phyloP scores from a whole-genome alignment of 768 basidiomycete species.

The Clitopilus passeckerianus region DNA sequence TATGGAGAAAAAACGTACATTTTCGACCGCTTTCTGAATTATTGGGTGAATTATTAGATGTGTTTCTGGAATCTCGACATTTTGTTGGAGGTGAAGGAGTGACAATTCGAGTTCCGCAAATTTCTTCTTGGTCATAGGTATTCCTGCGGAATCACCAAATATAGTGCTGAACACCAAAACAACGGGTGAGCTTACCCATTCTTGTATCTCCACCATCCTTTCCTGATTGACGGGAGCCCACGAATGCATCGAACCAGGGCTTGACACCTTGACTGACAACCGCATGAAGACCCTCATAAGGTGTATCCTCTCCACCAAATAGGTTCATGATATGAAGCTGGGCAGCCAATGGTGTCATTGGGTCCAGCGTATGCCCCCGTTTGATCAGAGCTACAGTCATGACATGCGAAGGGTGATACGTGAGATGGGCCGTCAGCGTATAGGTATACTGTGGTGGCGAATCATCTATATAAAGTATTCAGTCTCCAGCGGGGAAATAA shows the following conservation, averaged over 20 bases:
- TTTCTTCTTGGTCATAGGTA: conserved; percentile 99
- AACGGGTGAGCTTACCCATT: conserved; percentile 45
- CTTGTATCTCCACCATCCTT: conserved; percentile 74
- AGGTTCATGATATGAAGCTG: conserved; percentile 93
- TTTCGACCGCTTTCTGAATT: conserved; percentile 85
- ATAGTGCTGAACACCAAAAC: not conserved
- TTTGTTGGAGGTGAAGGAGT: conserved; percentile 92
- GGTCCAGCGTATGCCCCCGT: conserved; percentile 78
- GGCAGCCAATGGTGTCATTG: conserved; percentile 68
- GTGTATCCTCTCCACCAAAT: conserved; percentile 83
- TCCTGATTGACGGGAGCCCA: conserved; percentile 71
- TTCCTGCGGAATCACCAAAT: conserved; percentile 38
- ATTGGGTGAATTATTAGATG: conserved; percentile 88
- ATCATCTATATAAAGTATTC: conserved; percentile 45
- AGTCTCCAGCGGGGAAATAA: conserved; percentile 5
- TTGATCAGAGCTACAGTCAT: conserved; percentile 96
- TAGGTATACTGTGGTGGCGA: conserved; percentile 58
- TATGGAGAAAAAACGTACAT: conserved; percentile 25
- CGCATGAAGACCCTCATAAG: conserved; percentile 94
- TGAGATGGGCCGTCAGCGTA: conserved; percentile 64
- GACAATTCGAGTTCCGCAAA: conserved; percentile 97
- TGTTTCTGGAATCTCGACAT: conserved; percentile 98
- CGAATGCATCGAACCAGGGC: conserved; percentile 98
- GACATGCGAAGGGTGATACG: conserved; percentile 74
- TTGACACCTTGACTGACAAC: conserved; percentile 95